Base-by-base conservation (phyloP, 192 early-diverging fungal genomes). In the Backusella tarrabulga region DNA sequence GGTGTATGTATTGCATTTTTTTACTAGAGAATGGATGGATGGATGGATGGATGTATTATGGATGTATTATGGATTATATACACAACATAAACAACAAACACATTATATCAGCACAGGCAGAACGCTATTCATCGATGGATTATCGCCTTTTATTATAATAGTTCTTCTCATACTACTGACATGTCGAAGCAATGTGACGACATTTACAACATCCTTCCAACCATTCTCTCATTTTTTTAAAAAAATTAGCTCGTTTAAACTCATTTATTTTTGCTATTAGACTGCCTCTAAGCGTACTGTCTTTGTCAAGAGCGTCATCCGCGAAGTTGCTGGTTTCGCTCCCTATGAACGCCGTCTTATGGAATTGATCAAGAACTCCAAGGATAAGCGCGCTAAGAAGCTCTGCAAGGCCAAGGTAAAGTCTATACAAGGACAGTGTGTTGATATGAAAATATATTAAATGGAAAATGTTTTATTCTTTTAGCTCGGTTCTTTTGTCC, bases 331-430 rank as follows among this genome's bases (percentile, higher is more conserved):
- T 82, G 98, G 98, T 72, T 99, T 93, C 81, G 94, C 98, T 70
- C 98, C 98, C 68, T 99, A 99, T 86, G 98, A 99, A 88, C 93
- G 92, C 79, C 93, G 98, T 87, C 93, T 99, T 79, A 98, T 99
- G 97, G 98, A 99, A 92, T 91, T 99, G 93, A 89, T 99, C 85
- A 97, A 96, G 92, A 98, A 98, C 94, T 96, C 95, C 88, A 97
- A 97, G 87, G 98, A 99, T 88, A 99, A 99, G 96, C 94, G 98
- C 85, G 98, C 98, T 73, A 92, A 96, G 87, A 97, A 95, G 92
- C 92, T 99, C 74, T 95, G 96, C 83, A 99, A 99, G 94, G 96
- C 15, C 35, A 68, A 94, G 91, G 95, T 92, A 81, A 90, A 91
- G 86, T 50, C n/a, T 23, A 54, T 11, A 34, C 26, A 11, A 38